Conservation (phyloP, 192 early-diverging fungal species). For the Rhizophagus prolifer region DNA sequence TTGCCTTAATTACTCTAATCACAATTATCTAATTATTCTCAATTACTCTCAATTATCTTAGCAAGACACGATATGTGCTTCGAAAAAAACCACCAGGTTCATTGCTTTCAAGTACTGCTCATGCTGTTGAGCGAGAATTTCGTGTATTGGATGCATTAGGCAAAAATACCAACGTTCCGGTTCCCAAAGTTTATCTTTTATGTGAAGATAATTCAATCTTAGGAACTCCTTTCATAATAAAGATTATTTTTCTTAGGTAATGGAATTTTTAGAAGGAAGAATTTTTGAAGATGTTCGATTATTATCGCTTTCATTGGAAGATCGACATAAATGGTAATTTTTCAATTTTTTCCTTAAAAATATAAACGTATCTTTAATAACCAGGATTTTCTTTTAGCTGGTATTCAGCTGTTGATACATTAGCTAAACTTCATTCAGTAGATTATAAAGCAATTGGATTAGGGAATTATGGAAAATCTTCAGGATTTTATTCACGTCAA, state of each 20-base stretch:
- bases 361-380: too few relatives aligned
- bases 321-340: slow-evolving; percentile 61
- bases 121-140: slow-evolving; percentile 92
- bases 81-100: slow-evolving; percentile 91
- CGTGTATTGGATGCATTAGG: slow-evolving; percentile 76
- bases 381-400: slow-evolving; percentile 48
- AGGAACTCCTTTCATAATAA: slow-evolving; percentile 85
- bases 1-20: neutral
- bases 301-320: slow-evolving; percentile 49
- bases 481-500: slow-evolving; percentile 86
- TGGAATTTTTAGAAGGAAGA: slow-evolving; percentile 92
- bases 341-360: too few relatives aligned
- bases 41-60: slow-evolving; percentile 31
- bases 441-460: slow-evolving; percentile 68
- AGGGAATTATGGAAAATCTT: slow-evolving; percentile 60
- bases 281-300: slow-evolving; percentile 74
- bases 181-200: slow-evolving; percentile 82
- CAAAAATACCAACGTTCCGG: slow-evolving; percentile 75
- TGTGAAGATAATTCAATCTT: slow-evolving; percentile 84
- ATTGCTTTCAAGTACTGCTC: slow-evolving; percentile 82
- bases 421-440: slow-evolving; percentile 80
- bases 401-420: slow-evolving; percentile 69
- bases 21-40: neutral
- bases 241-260: slow-evolving; percentile 49
- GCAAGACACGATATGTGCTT: slow-evolving; percentile 69